Evolutionary conservation across 495 filamentous ascomycete genomes (phyloP), one percentile per base, ranked within the genome.

Genomic region (Aspergillus funiculosus): DNA sequence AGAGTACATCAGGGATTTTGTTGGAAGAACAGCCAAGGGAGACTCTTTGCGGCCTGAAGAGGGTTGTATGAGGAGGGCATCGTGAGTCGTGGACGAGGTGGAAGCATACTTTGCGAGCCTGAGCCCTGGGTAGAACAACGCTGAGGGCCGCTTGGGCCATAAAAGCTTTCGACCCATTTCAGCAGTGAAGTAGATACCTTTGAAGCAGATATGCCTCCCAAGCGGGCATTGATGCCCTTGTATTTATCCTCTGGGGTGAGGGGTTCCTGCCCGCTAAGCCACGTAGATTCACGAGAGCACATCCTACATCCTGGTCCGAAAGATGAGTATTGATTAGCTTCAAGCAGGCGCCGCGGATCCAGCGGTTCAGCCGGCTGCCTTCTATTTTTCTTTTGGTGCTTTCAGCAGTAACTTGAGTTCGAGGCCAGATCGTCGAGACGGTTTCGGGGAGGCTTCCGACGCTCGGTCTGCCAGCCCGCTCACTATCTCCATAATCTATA

Each of bases 1-100:
- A 4, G 86, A 86, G 17, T 88, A 81, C 22, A 94, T 64, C 20
- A 95, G 68, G 27, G 70, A 78, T 17, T 69, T 73, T 1, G 84
- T 67, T 5, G 89, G 85, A 35, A 95, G 71, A 31, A 81, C 67
- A 1, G 83, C 76, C 20, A 92, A 64, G 3, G 84, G 75, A 1
- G 78, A 45, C 14, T 43, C 27, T 29, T 44, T 46, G 5, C 7
- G 25, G 1, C 37, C 5, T 19, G 45, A 15, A 6, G 42, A 1
- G 6, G 28, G 24, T 0, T 37, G 47, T 35, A 39, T 50, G 3
- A 51, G 19, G 6, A 41, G 39, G 17, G 17, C 44, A 48, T 51
- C 46, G 10, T 46, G 39, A 9, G 54, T 41, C 27, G 48, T 24
- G 4, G 50, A 39, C 14, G 49, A 47, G 10, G 45, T 21, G 15